Conservation (phyloP, 1,284 basidiomycete genomes). For the Trametes sp. region DNA sequence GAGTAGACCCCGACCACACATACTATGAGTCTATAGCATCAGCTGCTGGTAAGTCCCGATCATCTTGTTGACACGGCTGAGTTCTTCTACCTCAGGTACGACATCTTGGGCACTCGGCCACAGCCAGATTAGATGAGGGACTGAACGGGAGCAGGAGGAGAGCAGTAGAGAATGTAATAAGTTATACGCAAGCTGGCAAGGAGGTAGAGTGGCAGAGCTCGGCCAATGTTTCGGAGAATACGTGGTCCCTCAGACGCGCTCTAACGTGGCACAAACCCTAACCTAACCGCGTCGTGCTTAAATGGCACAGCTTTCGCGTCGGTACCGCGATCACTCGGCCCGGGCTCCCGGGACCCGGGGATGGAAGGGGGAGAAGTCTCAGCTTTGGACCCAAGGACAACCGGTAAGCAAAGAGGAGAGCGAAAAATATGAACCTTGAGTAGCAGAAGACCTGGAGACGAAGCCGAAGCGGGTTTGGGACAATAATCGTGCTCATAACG, state of each 20-base stretch:
- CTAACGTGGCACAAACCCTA: conserved; percentile 21
- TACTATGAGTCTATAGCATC: conserved; percentile 63
- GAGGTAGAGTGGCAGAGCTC: not conserved
- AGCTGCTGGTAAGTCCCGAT: conserved; percentile 8
- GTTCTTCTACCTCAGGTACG: conserved; percentile 24
- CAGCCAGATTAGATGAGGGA: not conserved
- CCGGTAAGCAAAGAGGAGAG: no score
- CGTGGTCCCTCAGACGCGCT: conserved; percentile 21
- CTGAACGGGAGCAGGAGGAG: not conserved
- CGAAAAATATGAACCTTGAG: no score
- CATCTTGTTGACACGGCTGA: not conserved
- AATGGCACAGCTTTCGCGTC: conserved; percentile 13
- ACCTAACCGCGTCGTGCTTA: conserved; percentile 16
- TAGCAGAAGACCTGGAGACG: no score
- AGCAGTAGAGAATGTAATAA: conserved; percentile 25
- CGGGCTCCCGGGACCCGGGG: not conserved
- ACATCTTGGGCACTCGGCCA: conserved; percentile 10
- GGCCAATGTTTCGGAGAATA: conserved; percentile 25
- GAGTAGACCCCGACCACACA: conserved; percentile 79
- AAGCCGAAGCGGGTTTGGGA: not conserved
- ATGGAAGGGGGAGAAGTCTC: not conserved
- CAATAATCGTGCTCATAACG: not conserved
- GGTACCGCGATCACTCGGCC: not conserved
- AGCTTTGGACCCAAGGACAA: not conserved
- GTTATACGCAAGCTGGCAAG: conserved; percentile 23